phyloP scores from a whole-genome alignment of 495 filamentous ascomycete species.

The Penicillium egyptiacum region DNA sequence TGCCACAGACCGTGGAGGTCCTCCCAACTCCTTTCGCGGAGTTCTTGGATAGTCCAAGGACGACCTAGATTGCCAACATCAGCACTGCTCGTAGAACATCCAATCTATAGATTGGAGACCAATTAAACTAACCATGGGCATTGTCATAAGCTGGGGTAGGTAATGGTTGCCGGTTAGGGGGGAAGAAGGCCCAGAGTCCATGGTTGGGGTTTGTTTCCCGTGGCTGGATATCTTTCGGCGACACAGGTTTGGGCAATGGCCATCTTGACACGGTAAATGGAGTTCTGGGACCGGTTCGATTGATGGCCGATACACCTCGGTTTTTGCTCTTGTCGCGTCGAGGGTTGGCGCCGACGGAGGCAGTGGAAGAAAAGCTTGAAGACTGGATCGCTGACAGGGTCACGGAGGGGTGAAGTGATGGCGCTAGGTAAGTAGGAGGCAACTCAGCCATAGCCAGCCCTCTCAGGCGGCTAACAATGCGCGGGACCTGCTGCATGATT shows the following conservation, averaged over 20 bases:
- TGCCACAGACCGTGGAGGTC: slow-evolving; percentile 93
- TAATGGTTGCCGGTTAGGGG: slow-evolving; percentile 59
- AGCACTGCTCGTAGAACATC: slow-evolving; percentile 15
- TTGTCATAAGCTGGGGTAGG: slow-evolving; percentile 64
- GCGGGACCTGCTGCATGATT: slow-evolving; percentile 41
- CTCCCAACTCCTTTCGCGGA: slow-evolving; percentile 87
- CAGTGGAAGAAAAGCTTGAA: slow-evolving; percentile 49
- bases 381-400: slow-evolving; percentile 33
- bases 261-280: slow-evolving; percentile 68
- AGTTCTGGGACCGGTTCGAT: slow-evolving; percentile 71
- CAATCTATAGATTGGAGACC: not conserved
- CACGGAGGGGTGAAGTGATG: slow-evolving; percentile 44
- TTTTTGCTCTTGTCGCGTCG: slow-evolving; percentile 46
- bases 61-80: slow-evolving; percentile 54
- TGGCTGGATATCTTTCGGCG: slow-evolving; percentile 42
- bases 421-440: slow-evolving; percentile 47
- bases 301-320: slow-evolving; percentile 79
- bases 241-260: slow-evolving; percentile 71
- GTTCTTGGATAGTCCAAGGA: slow-evolving; percentile 82
- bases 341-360: slow-evolving; percentile 33
- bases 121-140: slow-evolving; percentile 58
- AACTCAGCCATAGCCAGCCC: slow-evolving; percentile 36
- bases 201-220: slow-evolving; percentile 64
- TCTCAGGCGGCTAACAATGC: slow-evolving; percentile 18
- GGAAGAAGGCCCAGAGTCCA: slow-evolving; percentile 94